phyloP scores from a whole-genome alignment of 2,329 filamentous ascomycete genomes.

The Amylocarpus encephaloides region DNA sequence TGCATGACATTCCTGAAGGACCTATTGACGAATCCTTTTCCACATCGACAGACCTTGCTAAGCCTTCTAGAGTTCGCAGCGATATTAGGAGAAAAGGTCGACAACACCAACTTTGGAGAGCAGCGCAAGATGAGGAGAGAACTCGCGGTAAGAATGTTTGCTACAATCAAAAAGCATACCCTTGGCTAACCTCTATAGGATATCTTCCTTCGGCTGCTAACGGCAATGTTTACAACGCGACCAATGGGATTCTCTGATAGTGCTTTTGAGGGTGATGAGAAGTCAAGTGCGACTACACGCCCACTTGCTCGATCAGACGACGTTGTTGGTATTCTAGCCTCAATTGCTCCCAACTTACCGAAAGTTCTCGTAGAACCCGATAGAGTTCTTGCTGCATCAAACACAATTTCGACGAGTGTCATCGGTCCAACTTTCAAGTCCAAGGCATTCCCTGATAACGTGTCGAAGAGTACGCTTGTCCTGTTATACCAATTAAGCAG shows the following conservation, averaged over 20 bases:
- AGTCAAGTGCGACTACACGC: conserved; percentile 23
- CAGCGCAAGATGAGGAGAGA: conserved; percentile 88
- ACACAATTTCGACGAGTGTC: conserved; percentile 75
- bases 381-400: conserved; percentile 69
- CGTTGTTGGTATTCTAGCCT: conserved; percentile 70
- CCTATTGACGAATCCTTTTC: conserved; percentile 86
- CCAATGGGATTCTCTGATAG: conserved; percentile 67
- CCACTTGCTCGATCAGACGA: conserved; percentile 54
- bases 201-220: conserved; percentile 77
- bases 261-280: conserved; percentile 36
- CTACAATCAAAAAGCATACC: not conserved
- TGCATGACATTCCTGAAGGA: conserved; percentile 88
- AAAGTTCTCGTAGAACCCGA: conserved; percentile 83
- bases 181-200: conserved; percentile 50
- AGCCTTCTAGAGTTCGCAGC: conserved; percentile 82
- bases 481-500: conserved; percentile 73
- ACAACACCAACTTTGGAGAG: conserved; percentile 96
- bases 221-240: conserved; percentile 89
- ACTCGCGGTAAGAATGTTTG: conserved; percentile 60
- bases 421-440: conserved; percentile 77
- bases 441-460: conserved; percentile 79
- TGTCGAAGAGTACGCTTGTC: conserved; percentile 63
- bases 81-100: conserved; percentile 87
- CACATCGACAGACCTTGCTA: conserved; percentile 84
- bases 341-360: conserved; percentile 72